These are phyloP conservation scores for Podaxis sp. DNA, from an alignment of 768 basidiomycete species.

Conservation along the genomic window DNA sequence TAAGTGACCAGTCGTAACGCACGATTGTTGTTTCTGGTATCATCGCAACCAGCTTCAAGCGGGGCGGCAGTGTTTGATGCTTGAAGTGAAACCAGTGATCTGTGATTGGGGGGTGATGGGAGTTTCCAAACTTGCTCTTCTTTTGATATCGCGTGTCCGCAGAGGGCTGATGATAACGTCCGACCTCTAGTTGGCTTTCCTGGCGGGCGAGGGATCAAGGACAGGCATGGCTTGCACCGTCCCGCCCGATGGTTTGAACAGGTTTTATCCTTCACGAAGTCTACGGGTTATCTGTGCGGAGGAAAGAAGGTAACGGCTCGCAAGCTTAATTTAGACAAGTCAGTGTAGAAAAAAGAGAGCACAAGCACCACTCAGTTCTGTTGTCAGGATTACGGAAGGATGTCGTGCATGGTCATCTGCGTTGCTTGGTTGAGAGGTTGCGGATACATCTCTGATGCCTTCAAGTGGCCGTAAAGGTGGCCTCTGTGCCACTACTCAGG, in stretches of 20 bases:
- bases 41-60: constrained; percentile 30
- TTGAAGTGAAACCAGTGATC: constrained; percentile 9
- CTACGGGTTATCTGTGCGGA: background rate
- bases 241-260: background rate
- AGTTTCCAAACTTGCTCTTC: background rate
- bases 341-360: background rate
- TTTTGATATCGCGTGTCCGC: background rate
- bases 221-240: background rate
- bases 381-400: background rate
- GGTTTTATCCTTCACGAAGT: background rate
- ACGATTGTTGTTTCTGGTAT: constrained; percentile 11
- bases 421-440: constrained; percentile 46
- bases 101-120: constrained; percentile 3
- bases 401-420: constrained; percentile 33
- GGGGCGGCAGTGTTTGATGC: constrained; percentile 5
- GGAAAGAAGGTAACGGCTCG: background rate
- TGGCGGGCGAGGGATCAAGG: background rate
- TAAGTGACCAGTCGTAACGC: background rate
- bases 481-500: constrained; percentile 66
- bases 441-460: constrained; percentile 65
- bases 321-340: background rate
- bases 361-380: background rate
- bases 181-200: background rate
- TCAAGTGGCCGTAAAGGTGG: constrained; percentile 73
- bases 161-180: background rate